Conservation (phyloP, 2,329 filamentous ascomycete genomes). For the Paramyrothecium sp. region DNA sequence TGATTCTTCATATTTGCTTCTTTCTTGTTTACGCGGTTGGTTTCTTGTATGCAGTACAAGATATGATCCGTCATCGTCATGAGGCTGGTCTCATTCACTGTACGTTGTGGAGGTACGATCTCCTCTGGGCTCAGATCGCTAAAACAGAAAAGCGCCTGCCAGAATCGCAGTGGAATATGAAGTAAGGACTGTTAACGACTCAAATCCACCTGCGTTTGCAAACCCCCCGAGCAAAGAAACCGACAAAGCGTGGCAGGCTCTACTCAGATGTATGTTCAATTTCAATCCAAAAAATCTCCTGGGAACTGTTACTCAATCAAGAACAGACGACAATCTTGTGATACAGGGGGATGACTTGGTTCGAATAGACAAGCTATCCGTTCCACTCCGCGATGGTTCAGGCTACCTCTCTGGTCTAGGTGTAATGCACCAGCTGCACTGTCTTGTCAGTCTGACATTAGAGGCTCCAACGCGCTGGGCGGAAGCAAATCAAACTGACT, state of each 20-base stretch:
- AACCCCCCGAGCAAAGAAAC: background rate
- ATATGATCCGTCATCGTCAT: background rate
- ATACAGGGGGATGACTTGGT: background rate
- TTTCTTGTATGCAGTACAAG: background rate
- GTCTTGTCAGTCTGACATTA: background rate
- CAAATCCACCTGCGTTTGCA: background rate
- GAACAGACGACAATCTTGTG: background rate
- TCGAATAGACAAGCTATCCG: background rate
- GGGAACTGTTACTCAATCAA: background rate
- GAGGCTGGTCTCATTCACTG: background rate
- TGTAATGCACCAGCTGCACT: background rate
- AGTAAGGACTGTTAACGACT: background rate
- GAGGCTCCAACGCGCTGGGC: too few species aligned
- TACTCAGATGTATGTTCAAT: background rate
- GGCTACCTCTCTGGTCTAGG: background rate
- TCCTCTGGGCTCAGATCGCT: background rate
- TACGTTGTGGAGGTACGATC: too few species aligned
- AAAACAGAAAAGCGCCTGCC: background rate
- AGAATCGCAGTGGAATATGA: background rate
- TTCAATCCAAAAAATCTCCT: background rate
- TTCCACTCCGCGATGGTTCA: background rate
- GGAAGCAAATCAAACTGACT: background rate
- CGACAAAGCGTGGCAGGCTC: background rate
- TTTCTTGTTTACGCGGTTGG: background rate
- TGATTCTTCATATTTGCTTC: background rate